Percentiles rank a stretch among this genome's conserved stretches.
These are phyloP conservation scores for Pseudocercospora macadamiae DNA, from an alignment of 2,329 filamentous ascomycete genomes.

Conservation along the genomic window DNA sequence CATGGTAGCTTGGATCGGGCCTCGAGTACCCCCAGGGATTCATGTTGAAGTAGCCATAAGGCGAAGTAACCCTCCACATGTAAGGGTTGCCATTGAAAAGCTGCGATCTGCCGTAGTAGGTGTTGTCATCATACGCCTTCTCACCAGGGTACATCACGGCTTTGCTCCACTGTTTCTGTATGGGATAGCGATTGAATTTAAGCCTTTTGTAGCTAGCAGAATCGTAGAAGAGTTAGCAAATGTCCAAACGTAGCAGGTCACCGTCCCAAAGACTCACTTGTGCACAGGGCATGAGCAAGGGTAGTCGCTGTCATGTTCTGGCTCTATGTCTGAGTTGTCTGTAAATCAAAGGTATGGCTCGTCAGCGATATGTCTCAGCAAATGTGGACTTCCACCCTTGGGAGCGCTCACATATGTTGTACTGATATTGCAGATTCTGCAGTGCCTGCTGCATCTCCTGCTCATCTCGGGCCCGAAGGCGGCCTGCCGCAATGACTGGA, in stretches of 20 bases:
- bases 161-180: conserved; percentile 49
- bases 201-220: conserved; percentile 42
- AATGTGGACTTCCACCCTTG: too few relatives aligned
- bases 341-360: too few relatives aligned
- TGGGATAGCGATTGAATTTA: conserved; percentile 42
- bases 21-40: conserved; percentile 26
- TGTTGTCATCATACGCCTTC: conserved; percentile 37
- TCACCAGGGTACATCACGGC: conserved; percentile 53
- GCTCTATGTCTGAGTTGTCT: conserved; percentile 53
- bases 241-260: too few relatives aligned
- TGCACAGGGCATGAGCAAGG: conserved; percentile 48
- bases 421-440: conserved; percentile 44
- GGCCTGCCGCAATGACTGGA: conserved; percentile 43
- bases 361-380: too few relatives aligned
- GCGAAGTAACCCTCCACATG: conserved; percentile 36
- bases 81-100: conserved; percentile 44
- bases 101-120: conserved; percentile 13
- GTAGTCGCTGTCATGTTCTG: conserved; percentile 49
- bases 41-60: conserved; percentile 38
- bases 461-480: conserved; percentile 46
- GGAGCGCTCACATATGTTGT: too few relatives aligned
- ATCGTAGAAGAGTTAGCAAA: too few relatives aligned
- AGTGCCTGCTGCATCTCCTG: conserved; percentile 50
- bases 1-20: conserved; percentile 40
- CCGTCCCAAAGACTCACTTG: too few relatives aligned